Evolutionary conservation across 2,329 filamentous ascomycete genomes (phyloP).

Genomic region (Pyrenophora teres): DNA sequence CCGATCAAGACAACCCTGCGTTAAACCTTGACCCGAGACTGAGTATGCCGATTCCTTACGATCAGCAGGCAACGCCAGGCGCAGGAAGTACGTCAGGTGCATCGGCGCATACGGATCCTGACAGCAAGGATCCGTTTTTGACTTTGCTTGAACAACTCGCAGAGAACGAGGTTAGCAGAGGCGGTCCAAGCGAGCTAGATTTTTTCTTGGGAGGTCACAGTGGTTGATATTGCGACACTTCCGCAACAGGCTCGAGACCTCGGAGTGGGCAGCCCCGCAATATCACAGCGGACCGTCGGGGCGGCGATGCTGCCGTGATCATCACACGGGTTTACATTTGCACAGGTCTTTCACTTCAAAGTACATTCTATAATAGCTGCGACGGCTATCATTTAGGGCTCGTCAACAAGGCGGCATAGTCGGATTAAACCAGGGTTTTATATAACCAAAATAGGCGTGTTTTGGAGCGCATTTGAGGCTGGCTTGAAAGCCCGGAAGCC

Average conservation of each 20-base stretch:
- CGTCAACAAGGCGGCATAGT: constrained; percentile 4
- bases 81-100: constrained; percentile 49
- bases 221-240: constrained; percentile 22
- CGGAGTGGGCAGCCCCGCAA: not conserved
- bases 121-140: constrained; percentile 77
- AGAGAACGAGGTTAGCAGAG: constrained; percentile 74
- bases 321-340: not conserved
- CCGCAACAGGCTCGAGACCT: not conserved
- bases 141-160: constrained; percentile 79
- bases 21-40: constrained; percentile 48
- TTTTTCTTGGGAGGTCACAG: constrained; percentile 65
- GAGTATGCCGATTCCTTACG: constrained; percentile 47
- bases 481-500: constrained; percentile 12
- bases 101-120: constrained; percentile 53
- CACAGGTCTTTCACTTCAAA: constrained; percentile 11
- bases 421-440: constrained; percentile 1
- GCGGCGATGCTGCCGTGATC: constrained; percentile 1
- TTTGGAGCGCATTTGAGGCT: constrained; percentile 1
- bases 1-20: constrained; percentile 20
- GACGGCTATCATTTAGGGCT: constrained; percentile 15
- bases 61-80: constrained; percentile 53
- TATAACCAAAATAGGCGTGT: constrained; percentile 7
- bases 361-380: constrained; percentile 15
- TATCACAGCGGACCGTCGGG: constrained; percentile 5
- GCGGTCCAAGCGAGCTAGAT: constrained; percentile 74